Conservation (phyloP, 2,329 filamentous ascomycete genomes). For the Microascus cirrosus region DNA sequence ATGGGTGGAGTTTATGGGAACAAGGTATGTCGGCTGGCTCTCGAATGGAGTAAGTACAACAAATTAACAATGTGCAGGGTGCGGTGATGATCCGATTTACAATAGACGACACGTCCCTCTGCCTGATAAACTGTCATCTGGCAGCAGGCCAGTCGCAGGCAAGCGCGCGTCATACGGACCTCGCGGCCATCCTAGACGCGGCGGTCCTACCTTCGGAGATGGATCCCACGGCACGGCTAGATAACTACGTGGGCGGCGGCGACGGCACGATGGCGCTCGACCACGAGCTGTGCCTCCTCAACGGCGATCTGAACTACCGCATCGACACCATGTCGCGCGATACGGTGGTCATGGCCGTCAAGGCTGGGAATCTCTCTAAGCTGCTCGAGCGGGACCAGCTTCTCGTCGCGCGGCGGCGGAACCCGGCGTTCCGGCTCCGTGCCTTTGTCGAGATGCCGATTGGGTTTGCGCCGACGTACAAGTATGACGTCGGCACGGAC, state of each 20-base stretch:
- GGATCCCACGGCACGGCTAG: slow-evolving; percentile 55
- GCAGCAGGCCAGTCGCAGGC: slow-evolving; percentile 89
- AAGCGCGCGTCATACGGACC: slow-evolving; percentile 82
- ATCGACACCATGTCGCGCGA: slow-evolving; percentile 96
- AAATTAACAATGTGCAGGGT: slow-evolving; percentile 31
- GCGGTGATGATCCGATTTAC: slow-evolving; percentile 86
- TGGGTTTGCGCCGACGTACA: slow-evolving; percentile 91
- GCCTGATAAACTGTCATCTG: slow-evolving; percentile 95
- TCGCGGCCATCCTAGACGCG: slow-evolving; percentile 78
- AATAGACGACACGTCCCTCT: slow-evolving; percentile 86
- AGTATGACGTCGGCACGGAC: slow-evolving; percentile 94
- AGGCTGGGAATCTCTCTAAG: slow-evolving; percentile 69
- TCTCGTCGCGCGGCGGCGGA: slow-evolving; percentile 76
- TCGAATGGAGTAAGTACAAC: neutral
- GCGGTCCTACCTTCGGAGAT: slow-evolving; percentile 61
- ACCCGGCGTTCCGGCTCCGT: slow-evolving; percentile 78
- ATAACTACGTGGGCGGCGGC: slow-evolving; percentile 81
- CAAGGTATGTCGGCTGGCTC: slow-evolving; percentile 34
- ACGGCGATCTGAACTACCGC: slow-evolving; percentile 94
- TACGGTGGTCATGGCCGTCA: slow-evolving; percentile 77
- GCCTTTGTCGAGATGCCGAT: slow-evolving; percentile 88
- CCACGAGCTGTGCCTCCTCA: slow-evolving; percentile 93
- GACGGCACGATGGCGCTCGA: slow-evolving; percentile 92
- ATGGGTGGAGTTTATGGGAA: slow-evolving; percentile 95
- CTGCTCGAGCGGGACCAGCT: slow-evolving; percentile 90